Base-by-base conservation (phyloP, 108 stramenopile genomes). In the Cyclotella kingstonii region DNA sequence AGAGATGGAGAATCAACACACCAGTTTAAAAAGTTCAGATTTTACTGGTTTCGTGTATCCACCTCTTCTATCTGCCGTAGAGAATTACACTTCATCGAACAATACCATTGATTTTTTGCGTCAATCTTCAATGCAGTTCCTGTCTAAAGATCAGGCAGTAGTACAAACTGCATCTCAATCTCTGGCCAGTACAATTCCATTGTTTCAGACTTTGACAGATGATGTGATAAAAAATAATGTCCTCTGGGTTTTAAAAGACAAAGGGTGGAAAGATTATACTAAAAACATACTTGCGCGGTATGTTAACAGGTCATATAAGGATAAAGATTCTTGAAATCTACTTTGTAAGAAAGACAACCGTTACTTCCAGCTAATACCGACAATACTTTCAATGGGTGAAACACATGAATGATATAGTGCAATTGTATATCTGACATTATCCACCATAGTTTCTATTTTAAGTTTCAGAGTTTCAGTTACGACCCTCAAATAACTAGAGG, bases 241-340 rank as follows among this genome's bases (percentile, higher is more conserved):
- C 0, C 51, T 73, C 17, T 73, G 72, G 72, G 42, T 73, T 35
- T 46, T 73, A 51, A 46, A 73, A 39, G 63, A 73, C 39, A 29
- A 73, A 39, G 72, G 45, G 56, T 73, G 72, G 72, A 64, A 31
- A 54, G 72, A 64, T 34, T 73, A 50, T 57, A 63, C 72, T 4
- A 73, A 73, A 48, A 65, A 57, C 33, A 56, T 73, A 11, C 64
- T 63, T 6, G 60, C 72, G 15, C 15, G 23, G 27, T 73, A 65
- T 54, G 63, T 73, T 36, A 43, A 63, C 56, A 59, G 60, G 18
- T 70, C 69, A 2, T 38, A 61, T 23, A 70, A 70, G 34, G 69
- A 59, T 48, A 60, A 46, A 8, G 42, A 29, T 52, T 31, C 3
- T 43, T 60, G 6, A 18, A 14, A 18, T 10, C 19, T 14, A 44